Base-by-base conservation (phyloP, 805 yeast genomes). In the Teunomyces atbi region DNA sequence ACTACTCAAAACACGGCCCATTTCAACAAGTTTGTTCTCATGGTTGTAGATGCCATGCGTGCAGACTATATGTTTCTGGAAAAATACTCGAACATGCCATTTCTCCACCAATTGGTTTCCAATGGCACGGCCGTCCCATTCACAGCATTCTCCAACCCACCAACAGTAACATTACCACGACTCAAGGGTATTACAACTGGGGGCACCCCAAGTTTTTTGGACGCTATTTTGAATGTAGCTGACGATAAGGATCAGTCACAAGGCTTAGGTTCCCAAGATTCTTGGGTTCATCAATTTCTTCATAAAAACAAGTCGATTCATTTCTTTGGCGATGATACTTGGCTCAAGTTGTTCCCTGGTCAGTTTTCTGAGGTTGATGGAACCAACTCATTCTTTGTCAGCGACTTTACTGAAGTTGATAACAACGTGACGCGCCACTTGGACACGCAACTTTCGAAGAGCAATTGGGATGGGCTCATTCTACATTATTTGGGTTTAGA, bases 281-380 rank as follows among this genome's bases (percentile, higher is more conserved):
- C 94, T 23, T 90, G 97, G 97, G 62, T 91, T 7, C 73, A 73
- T 29, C 98, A 94, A 59, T 73, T 90, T 65, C 48, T 44, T 15
- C 49, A 53, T 20, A 63, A 62, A 23, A 53, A 51, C 21, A 74
- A 74, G 60, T 71, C 59, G 16, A 69, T 94, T 23, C 86, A 90
- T 59, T 88, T 94, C 78, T 92, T 78, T 69, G 99, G 99, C 27
- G 99, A 94, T 65, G 99, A 94, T 61, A 94, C 99, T 1, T 94
- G 99, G 99, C 65, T 91, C 51, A 91, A 89, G 59, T 72, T 94
- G 41, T 94, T 91, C 54, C 96, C 97, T 0, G 64, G 64, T 6
- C 74, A 74, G 52, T 91, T 92, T 58, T 71, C 73, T 16, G 71
- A 76, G 39, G 68, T 62, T 23, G 98, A 94, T 33, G 98, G 98